Evolutionary conservation across 1,284 basidiomycete species (phyloP), one percentile per base, ranked within the genome.

Genomic region (Papiliotrema terrestris): DNA sequence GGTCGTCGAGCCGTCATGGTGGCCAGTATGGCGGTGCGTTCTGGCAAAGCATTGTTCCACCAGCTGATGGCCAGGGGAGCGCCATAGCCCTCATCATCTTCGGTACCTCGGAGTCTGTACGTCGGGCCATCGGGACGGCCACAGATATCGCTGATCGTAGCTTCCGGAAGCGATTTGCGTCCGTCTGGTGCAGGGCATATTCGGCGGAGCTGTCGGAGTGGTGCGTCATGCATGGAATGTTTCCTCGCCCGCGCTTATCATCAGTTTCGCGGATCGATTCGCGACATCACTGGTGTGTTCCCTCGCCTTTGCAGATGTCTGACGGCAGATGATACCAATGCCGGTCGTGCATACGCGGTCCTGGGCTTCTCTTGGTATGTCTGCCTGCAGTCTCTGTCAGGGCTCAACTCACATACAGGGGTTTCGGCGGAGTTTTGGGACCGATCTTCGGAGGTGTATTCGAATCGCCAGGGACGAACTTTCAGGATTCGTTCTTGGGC

Each of bases 121-220:
- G 72, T n/a, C 37, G 48, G 35, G 11, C 26, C 2, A n/a, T 32
- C 46, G 35, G 17, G 5, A 5, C 39, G 5, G 39, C 8, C 39
- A 45, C 3, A 14, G 29, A 23, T 25, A 46, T 11, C 47, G n/a
- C 22, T 46, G 38, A 5, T 26, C 13, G 14, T 52, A 74, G 73
- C 80, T 93, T 15, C 82, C 85, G 25, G 85, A 94, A 72, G 95
- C 94, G 3, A 86, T 98, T 52, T 85, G 82, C 45, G 86, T 95
- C 37, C 84, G 95, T n/a, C 80, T 98, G 5, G 82, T 91, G 25
- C 95, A 98, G 75, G 95, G 95, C 25, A 83, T 98, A 43, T 98
- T 98, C 72, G 93, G 90, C 11, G 95, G 95, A 17, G 89, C 91
- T 15, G 88, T 96, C 36, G 94, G 92, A 29, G 93, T 96, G 19